Evolutionary conservation across 1,139 yeast genomes (phyloP).

Genomic region (Nakaseomyces delphensis): DNA sequence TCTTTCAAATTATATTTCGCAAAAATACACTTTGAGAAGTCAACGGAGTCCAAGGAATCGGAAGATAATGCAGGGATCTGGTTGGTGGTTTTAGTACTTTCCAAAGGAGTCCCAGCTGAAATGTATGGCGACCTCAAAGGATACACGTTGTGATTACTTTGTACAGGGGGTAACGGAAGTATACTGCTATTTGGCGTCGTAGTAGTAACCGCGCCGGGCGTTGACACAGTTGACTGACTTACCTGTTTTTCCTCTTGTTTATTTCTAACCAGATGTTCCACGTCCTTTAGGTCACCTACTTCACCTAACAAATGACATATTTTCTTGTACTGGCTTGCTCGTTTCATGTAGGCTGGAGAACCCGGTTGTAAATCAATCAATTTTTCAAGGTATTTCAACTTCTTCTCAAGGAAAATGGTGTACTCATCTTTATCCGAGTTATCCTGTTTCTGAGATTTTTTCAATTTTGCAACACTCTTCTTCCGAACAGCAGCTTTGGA

Average conservation of each 20-base stretch:
- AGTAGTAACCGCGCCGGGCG: not conserved
- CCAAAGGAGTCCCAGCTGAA: constrained; percentile 2
- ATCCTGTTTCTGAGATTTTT: not conserved
- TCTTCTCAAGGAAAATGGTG: constrained; percentile 43
- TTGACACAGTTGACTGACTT: not conserved
- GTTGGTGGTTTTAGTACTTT: constrained; percentile 12
- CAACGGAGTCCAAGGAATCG: constrained; percentile 33
- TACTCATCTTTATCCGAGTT: constrained; percentile 39
- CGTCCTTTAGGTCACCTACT: constrained; percentile 10
- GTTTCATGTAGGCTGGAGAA: constrained; percentile 24
- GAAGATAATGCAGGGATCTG: constrained; percentile 23
- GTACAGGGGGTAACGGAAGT: not conserved
- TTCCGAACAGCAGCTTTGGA: not conserved
- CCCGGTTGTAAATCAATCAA: constrained; percentile 32
- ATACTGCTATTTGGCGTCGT: not conserved
- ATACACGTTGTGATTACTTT: not conserved
- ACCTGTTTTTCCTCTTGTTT: not conserved
- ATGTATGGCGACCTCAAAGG: constrained; percentile 2
- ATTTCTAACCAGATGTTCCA: constrained; percentile 10
- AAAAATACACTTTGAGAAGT: constrained; percentile 35
- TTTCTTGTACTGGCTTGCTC: constrained; percentile 36
- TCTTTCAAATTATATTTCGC: constrained; percentile 38
- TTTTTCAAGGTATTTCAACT: constrained; percentile 41
- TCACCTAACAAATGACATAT: constrained; percentile 34
- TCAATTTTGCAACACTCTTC: not conserved